Base-by-base conservation (phyloP, 2,329 filamentous ascomycete species). In the Botrytis byssoidea region DNA sequence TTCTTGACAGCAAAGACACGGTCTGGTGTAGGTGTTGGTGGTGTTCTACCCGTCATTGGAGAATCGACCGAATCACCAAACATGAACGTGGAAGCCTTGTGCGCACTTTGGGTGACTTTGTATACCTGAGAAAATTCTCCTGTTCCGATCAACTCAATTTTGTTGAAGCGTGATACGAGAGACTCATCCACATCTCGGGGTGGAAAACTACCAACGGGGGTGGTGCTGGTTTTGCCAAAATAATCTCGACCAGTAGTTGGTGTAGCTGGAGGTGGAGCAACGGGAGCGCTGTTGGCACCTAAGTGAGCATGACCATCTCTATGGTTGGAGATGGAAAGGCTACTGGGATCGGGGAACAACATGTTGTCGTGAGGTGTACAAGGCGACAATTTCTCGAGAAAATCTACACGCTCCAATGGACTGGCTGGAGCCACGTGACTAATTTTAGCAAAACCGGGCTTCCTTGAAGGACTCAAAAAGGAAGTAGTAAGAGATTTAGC, bases 121-220 rank as follows among this genome's bases (percentile, higher is more conserved):
- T 94, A 99, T 0, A 99, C 96, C 73, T 92, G 89, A 0, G 96
- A 98, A 81, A 99, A 99, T 81, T 98, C 95, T 74, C 96, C 96
- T 74, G 91, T 91, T 66, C 95, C 95, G 77, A 95, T 88, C 74
- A 91, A 87, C 78, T 94, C 92, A 20, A 97, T 92, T 74, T 91
- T 92, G 72, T 92, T 90, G 81, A 99, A 99, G 71, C 92, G 90
- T 5, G 89, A 88, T 20, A 89, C 89, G 70, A 98, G 84, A 70
- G 88, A 89, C 35, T 90, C 88, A 79, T 98, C 95, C 25, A 95
- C 87, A 75, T 97, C 90, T 64, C 89, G 89, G 48, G 89, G 88
- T n/a, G 88, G 88, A 73, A 91, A 88, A 12, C 88, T 89, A 77
- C 93, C 91, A 71, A 94, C 86, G 2, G 91, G 88, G 7, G 91